Evolutionary conservation across 2,329 filamentous ascomycete genomes (phyloP).

Genomic region (Trichoderma citrinoviride): DNA sequence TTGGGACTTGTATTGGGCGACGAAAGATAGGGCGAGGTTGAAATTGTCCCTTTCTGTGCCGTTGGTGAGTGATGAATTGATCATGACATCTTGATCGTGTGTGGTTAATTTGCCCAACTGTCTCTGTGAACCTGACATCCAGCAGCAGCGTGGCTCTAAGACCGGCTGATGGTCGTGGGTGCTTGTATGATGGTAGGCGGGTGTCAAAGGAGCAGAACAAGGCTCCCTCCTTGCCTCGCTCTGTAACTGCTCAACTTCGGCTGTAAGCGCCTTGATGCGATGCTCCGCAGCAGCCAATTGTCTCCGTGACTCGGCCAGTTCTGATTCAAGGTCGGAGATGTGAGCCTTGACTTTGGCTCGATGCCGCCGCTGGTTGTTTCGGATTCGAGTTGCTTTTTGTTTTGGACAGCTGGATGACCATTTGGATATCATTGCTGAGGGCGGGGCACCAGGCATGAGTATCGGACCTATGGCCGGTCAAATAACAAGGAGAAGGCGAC

Average conservation of each 20-base stretch:
- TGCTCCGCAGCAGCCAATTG: background rate
- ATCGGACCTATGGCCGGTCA: no score
- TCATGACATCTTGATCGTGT: background rate
- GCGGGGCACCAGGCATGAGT: background rate
- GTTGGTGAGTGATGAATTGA: background rate
- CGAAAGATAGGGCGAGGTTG: background rate
- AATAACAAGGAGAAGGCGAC: background rate
- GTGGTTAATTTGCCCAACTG: background rate
- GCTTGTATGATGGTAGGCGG: background rate
- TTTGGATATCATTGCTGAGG: background rate
- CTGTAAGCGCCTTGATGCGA: background rate
- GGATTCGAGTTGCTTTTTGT: conserved; percentile 40
- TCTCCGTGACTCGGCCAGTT: background rate
- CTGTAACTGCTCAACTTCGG: background rate
- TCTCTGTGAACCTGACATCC: background rate
- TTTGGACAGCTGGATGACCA: conserved; percentile 27
- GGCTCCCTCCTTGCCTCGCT: background rate
- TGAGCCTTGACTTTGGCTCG: conserved; percentile 43
- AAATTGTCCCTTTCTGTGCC: background rate
- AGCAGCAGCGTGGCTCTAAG: background rate
- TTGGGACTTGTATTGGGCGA: background rate
- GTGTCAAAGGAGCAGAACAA: background rate
- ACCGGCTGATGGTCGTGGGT: no score
- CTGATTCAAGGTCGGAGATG: conserved; percentile 32
- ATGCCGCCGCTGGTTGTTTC: conserved; percentile 53